Conservation (phyloP, 345 rosid genomes). For the Raphanus sativus region DNA sequence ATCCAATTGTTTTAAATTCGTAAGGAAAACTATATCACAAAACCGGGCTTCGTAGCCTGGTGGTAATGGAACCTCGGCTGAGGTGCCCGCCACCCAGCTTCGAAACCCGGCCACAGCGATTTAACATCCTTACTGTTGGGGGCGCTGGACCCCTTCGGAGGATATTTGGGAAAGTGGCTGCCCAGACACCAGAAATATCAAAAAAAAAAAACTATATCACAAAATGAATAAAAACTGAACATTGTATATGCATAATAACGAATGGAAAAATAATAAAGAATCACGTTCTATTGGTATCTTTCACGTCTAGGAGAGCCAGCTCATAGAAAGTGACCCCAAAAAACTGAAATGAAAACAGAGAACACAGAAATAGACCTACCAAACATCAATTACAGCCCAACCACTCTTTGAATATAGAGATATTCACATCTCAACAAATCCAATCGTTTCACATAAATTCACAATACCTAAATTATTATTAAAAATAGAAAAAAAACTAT, state of each 20-base stretch:
- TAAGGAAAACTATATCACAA: neutral
- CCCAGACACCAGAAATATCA: too few relatives aligned
- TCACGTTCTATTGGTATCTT: conserved; percentile 20
- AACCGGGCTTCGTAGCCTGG: too few relatives aligned
- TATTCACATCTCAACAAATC: neutral
- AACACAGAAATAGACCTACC: conserved; percentile 17
- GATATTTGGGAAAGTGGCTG: too few relatives aligned
- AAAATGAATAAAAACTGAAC: neutral
- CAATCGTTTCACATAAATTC: neutral
- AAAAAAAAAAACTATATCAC: too few relatives aligned
- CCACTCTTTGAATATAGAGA: conserved; percentile 14
- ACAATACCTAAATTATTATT: neutral
- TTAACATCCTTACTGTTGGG: too few relatives aligned
- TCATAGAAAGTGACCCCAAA: conserved; percentile 6
- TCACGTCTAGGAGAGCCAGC: conserved; percentile 33
- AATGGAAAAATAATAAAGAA: neutral
- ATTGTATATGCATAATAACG: neutral
- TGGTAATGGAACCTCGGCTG: too few relatives aligned
- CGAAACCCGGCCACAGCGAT: too few relatives aligned
- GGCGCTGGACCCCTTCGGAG: too few relatives aligned
- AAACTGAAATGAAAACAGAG: neutral
- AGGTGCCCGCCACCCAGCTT: too few relatives aligned
- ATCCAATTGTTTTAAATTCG: neutral
- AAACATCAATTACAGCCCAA: conserved; percentile 23
- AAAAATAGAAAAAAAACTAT: neutral